These are phyloP conservation scores for Filosporella fistucella DNA, from an alignment of 495 filamentous ascomycete species.

Conservation along the genomic window DNA sequence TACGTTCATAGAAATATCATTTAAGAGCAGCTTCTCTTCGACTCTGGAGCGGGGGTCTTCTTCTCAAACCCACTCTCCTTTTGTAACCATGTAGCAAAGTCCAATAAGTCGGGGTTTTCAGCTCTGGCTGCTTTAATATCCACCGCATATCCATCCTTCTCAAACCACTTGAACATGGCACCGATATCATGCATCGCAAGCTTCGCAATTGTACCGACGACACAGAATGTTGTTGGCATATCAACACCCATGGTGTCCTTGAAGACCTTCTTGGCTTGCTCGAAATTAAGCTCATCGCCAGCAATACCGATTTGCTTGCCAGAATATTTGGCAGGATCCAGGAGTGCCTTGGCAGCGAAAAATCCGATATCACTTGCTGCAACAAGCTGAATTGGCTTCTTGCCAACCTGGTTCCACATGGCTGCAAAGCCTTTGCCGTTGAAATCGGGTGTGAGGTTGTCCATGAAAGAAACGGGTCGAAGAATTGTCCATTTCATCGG, in stretches of 20 bases:
- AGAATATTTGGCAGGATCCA: slow-evolving; percentile 30
- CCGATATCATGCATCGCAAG: slow-evolving; percentile 29
- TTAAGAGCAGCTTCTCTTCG: no score
- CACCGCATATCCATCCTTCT: slow-evolving; percentile 36
- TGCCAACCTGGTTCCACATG: slow-evolving; percentile 38
- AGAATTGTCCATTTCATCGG: slow-evolving; percentile 57
- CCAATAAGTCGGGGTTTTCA: slow-evolving; percentile 33
- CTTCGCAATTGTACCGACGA: slow-evolving; percentile 35
- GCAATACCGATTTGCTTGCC: slow-evolving; percentile 36
- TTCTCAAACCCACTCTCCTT: slow-evolving; percentile 34
- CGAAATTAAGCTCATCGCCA: slow-evolving; percentile 40
- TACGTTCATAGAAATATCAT: no score
- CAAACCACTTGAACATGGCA: slow-evolving; percentile 43
- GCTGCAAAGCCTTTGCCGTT: slow-evolving; percentile 56
- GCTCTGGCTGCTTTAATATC: slow-evolving; percentile 33
- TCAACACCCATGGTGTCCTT: slow-evolving; percentile 31
- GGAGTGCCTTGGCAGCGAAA: slow-evolving; percentile 58
- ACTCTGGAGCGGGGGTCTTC: no score
- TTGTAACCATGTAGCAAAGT: slow-evolving; percentile 36
- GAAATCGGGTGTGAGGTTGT: slow-evolving; percentile 56
- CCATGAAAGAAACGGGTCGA: slow-evolving; percentile 64
- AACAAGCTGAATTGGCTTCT: slow-evolving; percentile 51
- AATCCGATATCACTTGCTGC: slow-evolving; percentile 57
- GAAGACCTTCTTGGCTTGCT: slow-evolving; percentile 33
- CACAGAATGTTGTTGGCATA: slow-evolving; percentile 32